Evolutionary conservation across 2,329 filamentous ascomycete species (phyloP).

Genomic region (Pyrenophora graminea): DNA sequence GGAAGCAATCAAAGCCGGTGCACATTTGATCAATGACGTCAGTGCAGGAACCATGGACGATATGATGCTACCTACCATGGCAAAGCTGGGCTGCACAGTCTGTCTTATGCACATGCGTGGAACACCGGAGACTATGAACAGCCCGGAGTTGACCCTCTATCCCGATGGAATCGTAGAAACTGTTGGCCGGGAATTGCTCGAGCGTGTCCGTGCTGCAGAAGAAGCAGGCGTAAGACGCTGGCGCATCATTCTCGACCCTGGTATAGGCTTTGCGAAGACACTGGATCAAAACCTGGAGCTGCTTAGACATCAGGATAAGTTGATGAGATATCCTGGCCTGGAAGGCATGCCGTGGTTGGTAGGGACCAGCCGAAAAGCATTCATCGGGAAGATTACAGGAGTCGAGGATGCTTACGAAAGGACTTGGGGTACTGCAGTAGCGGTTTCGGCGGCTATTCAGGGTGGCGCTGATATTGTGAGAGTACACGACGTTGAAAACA

Average conservation of each 20-base stretch:
- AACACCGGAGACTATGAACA: conserved; percentile 78
- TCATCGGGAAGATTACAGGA: conserved; percentile 81
- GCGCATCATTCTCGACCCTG: conserved; percentile 93
- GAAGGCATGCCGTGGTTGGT: conserved; percentile 82
- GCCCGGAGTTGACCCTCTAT: conserved; percentile 59
- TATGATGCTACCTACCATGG: conserved; percentile 81
- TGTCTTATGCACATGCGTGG: conserved; percentile 94
- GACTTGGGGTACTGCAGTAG: conserved; percentile 84
- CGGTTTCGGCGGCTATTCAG: conserved; percentile 81
- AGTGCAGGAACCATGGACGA: conserved; percentile 79
- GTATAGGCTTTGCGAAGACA: conserved; percentile 91
- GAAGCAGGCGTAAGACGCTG: conserved; percentile 82
- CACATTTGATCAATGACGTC: conserved; percentile 93
- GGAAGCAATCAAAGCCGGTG: conserved; percentile 75
- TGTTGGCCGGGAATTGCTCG: conserved; percentile 69
- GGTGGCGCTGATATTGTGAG: conserved; percentile 90
- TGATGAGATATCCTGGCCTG: conserved; percentile 58
- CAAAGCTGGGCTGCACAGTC: conserved; percentile 75
- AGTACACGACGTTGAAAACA: conserved; percentile 88
- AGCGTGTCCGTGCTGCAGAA: conserved; percentile 75
- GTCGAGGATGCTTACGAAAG: conserved; percentile 71
- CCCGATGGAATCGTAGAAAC: conserved; percentile 67
- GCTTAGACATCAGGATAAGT: conserved; percentile 66
- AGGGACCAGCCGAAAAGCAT: conserved; percentile 85
- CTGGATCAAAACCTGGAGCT: conserved; percentile 80